Evolutionary conservation across 1,139 yeast genomes (phyloP).

Genomic region (Yarrowia galli): DNA sequence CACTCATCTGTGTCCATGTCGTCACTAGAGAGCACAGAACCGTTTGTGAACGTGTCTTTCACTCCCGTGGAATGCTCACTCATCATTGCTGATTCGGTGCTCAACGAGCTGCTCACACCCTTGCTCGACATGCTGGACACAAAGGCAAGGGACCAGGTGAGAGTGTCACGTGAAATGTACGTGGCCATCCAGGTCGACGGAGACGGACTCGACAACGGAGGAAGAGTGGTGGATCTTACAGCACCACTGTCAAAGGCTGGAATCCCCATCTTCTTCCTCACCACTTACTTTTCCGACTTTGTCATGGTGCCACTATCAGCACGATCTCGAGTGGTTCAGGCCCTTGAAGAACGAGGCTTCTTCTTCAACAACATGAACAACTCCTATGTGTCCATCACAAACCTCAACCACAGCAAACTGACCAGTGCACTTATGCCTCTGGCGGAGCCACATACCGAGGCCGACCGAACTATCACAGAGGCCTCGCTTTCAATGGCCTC

Average conservation of each 20-base stretch:
- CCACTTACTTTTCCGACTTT: constrained; percentile 71
- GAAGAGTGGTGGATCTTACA: constrained; percentile 64
- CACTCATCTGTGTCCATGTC: constrained; percentile 42
- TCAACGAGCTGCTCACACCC: constrained; percentile 53
- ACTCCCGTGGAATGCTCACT: constrained; percentile 66
- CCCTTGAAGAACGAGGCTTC: constrained; percentile 57
- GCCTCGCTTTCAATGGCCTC: constrained; percentile 12
- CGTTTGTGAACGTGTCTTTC: constrained; percentile 62
- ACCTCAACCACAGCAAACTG: constrained; percentile 19
- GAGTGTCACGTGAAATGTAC: constrained; percentile 58
- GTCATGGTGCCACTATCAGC: constrained; percentile 64
- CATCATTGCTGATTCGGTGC: constrained; percentile 56
- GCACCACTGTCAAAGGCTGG: constrained; percentile 65
- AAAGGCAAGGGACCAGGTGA: constrained; percentile 49
- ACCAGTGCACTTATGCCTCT: constrained; percentile 15
- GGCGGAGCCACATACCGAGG: constrained; percentile 7
- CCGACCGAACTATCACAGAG: constrained; percentile 29
- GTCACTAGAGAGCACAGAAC: constrained; percentile 41
- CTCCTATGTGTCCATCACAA: constrained; percentile 44
- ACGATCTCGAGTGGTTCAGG: constrained; percentile 56
- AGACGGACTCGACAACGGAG: constrained; percentile 65
- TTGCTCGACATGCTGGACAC: constrained; percentile 39
- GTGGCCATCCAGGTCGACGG: constrained; percentile 66
- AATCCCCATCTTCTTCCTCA: constrained; percentile 67
- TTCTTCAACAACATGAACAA: constrained; percentile 54